These are phyloP conservation scores for Thuidium tamariscinum DNA, from an alignment of 225 moss, liverwort and hornwort species.

Conservation along the genomic window DNA sequence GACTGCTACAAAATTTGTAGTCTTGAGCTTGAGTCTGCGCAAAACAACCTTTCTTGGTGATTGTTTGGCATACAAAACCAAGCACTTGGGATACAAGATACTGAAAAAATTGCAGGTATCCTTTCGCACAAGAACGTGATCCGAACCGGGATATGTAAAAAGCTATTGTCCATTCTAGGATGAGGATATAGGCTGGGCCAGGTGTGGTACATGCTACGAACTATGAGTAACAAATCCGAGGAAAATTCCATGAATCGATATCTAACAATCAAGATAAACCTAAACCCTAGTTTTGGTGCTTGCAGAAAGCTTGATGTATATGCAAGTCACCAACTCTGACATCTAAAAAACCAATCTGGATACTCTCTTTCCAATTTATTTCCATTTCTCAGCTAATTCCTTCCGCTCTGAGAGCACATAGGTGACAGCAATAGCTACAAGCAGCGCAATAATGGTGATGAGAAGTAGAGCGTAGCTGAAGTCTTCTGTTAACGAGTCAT, in stretches of 20 bases:
- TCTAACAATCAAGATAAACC: conserved; percentile 2
- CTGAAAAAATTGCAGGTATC: not conserved
- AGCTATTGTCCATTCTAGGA: not conserved
- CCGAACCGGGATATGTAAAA: not conserved
- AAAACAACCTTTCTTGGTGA: not conserved
- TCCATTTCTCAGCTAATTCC: conserved; percentile 91
- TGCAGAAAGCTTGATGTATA: not conserved
- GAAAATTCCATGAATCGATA: not conserved
- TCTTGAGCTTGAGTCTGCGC: not conserved
- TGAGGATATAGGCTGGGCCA: not conserved
- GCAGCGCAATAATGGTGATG: conserved; percentile 70
- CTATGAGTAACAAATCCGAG: conserved; percentile 6
- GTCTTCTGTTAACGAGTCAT: conserved; percentile 92
- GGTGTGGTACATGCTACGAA: not conserved
- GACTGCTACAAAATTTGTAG: not conserved
- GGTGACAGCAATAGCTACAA: conserved; percentile 77
- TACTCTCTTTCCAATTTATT: conserved; percentile 15
- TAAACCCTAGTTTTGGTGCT: not conserved
- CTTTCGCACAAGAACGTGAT: not conserved
- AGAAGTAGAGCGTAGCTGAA: conserved; percentile 92
- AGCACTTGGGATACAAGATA: not conserved
- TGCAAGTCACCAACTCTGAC: not conserved
- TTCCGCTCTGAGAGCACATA: conserved; percentile 81
- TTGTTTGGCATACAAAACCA: not conserved
- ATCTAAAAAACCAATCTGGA: not conserved